Conservation (phyloP, 2,329 filamentous ascomycete species). For the Dothistroma pini region DNA sequence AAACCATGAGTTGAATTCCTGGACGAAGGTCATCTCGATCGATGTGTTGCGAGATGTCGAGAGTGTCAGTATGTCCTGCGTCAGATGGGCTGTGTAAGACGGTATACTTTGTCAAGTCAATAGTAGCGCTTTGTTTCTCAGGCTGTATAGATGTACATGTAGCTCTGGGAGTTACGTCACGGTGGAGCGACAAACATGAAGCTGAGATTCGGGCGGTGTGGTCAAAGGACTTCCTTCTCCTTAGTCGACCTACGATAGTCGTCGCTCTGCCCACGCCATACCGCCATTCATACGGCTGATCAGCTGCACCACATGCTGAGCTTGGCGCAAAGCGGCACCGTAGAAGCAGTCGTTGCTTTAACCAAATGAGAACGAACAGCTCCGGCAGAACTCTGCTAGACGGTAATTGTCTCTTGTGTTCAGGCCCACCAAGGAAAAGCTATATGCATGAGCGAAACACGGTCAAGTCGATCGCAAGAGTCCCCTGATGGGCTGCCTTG, state of each 20-base stretch:
- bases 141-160: not conserved
- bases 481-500: too few relatives aligned
- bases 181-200: not conserved
- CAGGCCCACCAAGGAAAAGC: too few relatives aligned
- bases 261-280: too few relatives aligned
- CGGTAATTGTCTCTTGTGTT: too few relatives aligned
- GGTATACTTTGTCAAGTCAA: not conserved
- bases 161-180: not conserved
- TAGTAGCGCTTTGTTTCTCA: not conserved
- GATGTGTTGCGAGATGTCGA: not conserved
- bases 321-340: too few relatives aligned
- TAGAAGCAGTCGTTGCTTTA: too few relatives aligned
- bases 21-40: constrained; percentile 18
- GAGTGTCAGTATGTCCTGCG: not conserved
- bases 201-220: not conserved
- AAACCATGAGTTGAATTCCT: constrained; percentile 44
- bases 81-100: not conserved
- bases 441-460: too few relatives aligned
- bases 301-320: too few relatives aligned
- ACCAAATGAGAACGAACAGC: too few relatives aligned
- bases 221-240: not conserved
- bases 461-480: too few relatives aligned
- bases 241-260: not conserved
- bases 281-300: too few relatives aligned
- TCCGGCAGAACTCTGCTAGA: too few relatives aligned